Evolutionary conservation across 129 eudicot species (phyloP), one percentile per base, ranked within the genome.

Genomic region (Chrysanthemum seticuspe): DNA sequence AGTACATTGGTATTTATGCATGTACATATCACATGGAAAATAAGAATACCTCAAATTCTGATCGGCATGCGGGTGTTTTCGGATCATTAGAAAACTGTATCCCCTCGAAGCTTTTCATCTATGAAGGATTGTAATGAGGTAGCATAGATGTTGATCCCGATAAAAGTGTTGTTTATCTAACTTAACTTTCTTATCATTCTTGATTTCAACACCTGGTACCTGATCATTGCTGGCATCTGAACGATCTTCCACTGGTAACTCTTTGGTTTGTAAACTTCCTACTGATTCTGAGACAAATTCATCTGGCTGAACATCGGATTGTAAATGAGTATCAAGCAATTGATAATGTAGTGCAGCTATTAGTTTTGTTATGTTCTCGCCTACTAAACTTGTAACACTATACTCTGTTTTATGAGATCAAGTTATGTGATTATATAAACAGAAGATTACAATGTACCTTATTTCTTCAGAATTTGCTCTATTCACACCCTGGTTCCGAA

Each of bases 31-130:
- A 5, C 70, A 15, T 10, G 10, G 45, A 34, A 10, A 19, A 67
- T 63, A 52, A 68, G 45, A 36, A 23, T 84, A 94, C 98, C 98
- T 79, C 90, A 79, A 85, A 85, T 52, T 86, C 95, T 4, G 90
- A 85, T 89, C 57, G 84, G 85, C 68, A 76, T 49, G 77, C 86
- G 77, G 71, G 59, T 47, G 69, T 79, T 86, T 70, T 84, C 96
- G 80, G 60, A 74, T 83, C 91, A 81, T 81, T 84, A 81, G 79
- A 83, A 68, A 80, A 81, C 77, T 74, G 90, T 69, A 80, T 70
- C n/a, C 61, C 79, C 23, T 93, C 96, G 69, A 87, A 81, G 40
- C 21, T 72, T 75, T 83, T 65, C 67, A 76, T 68, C 50, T 27
- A 83, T 8, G 96, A 83, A 70, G 87, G 79, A 78, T 62, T 67